phyloP scores from a whole-genome alignment of 768 basidiomycete species.

The Agaricus blazei region DNA sequence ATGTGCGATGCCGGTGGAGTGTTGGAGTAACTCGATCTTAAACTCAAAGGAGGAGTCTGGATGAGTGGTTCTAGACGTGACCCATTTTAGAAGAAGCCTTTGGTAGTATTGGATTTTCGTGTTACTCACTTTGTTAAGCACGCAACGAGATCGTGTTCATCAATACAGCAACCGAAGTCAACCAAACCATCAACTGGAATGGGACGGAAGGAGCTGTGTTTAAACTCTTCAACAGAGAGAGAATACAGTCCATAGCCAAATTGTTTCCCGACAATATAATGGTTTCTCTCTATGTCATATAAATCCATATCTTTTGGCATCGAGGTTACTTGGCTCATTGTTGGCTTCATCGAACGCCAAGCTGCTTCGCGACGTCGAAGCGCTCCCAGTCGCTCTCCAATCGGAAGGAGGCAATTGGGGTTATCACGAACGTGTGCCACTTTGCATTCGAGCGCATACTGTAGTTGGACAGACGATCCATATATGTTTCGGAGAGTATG shows the following conservation, averaged over 20 bases:
- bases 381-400: background rate
- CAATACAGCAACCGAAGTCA: no score
- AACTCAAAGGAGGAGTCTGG: background rate
- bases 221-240: no score
- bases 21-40: background rate
- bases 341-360: background rate
- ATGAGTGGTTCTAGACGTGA: background rate
- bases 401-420: background rate
- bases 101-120: background rate
- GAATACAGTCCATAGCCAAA: no score
- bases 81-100: background rate
- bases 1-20: background rate
- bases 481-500: background rate
- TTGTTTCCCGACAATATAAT: no score
- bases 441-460: background rate
- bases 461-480: background rate
- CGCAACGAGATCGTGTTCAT: background rate
- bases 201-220: background rate
- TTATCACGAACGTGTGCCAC: background rate
- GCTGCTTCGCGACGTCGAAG: background rate
- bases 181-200: no score
- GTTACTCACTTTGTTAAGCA: background rate
- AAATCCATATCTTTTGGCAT: no score
- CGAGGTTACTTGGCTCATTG: no score
- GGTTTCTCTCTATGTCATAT: background rate